Evolutionary conservation across 2,329 filamentous ascomycete species (phyloP).

Genomic region (Bisporella sp.): DNA sequence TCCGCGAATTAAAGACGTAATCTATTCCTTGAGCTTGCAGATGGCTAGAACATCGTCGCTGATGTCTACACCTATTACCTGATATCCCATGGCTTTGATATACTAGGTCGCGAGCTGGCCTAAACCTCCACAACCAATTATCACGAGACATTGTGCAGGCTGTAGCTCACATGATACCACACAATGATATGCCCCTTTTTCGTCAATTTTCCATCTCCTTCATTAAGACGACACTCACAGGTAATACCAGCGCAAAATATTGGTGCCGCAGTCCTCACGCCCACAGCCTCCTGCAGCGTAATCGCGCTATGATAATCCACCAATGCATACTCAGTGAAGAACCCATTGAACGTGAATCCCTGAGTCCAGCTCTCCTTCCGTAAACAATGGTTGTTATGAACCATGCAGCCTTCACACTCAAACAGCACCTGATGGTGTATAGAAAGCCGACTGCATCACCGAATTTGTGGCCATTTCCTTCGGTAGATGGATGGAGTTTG

Average conservation of each 20-base stretch:
- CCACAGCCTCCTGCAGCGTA: slow-evolving; percentile 29
- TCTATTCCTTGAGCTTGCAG: slow-evolving; percentile 10
- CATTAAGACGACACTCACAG: neutral
- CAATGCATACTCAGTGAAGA: slow-evolving; percentile 39
- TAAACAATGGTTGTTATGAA: slow-evolving; percentile 36
- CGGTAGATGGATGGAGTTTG: slow-evolving; percentile 29
- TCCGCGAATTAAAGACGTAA: slow-evolving; percentile 9
- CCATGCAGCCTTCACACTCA: slow-evolving; percentile 38
- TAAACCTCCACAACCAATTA: slow-evolving; percentile 13
- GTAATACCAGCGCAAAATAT: slow-evolving; percentile 45
- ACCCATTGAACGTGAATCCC: slow-evolving; percentile 36
- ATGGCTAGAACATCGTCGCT: slow-evolving; percentile 7
- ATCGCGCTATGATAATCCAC: slow-evolving; percentile 39
- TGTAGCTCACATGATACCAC: slow-evolving; percentile 31
- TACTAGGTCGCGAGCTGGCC: slow-evolving; percentile 15
- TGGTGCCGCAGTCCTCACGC: slow-evolving; percentile 31
- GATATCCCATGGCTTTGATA: slow-evolving; percentile 10
- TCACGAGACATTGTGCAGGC: slow-evolving; percentile 10
- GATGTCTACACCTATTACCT: slow-evolving; percentile 12
- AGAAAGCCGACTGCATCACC: slow-evolving; percentile 38
- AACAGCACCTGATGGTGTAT: slow-evolving; percentile 38
- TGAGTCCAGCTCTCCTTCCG: slow-evolving; percentile 32
- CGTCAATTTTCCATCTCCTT: neutral
- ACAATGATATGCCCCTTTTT: slow-evolving; percentile 28
- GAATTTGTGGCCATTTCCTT: slow-evolving; percentile 32